These are phyloP conservation scores for Mycena rebaudengoi DNA, from an alignment of 768 basidiomycete genomes.

Conservation along the genomic window DNA sequence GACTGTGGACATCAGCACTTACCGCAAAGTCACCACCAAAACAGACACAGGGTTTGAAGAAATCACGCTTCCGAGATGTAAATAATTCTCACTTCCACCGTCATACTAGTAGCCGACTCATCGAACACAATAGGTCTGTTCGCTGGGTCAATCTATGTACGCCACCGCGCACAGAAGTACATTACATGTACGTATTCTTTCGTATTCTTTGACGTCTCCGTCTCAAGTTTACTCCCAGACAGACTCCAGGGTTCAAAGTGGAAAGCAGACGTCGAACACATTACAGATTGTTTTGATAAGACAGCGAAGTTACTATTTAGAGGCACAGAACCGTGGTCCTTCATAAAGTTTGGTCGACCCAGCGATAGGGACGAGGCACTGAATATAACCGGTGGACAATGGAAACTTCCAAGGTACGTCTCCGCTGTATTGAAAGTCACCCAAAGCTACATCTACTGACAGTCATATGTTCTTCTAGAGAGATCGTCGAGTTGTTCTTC, in stretches of 20 bases:
- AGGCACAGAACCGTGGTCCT: conserved; percentile 47
- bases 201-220: background rate
- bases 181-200: conserved; percentile 43
- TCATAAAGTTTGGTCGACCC: conserved; percentile 56
- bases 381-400: conserved; percentile 55
- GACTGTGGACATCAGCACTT: conserved; percentile 67
- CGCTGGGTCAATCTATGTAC: conserved; percentile 61
- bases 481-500: conserved; percentile 47
- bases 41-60: conserved; percentile 50
- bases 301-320: conserved; percentile 56
- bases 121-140: conserved; percentile 61
- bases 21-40: conserved; percentile 47
- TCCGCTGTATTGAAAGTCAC: background rate
- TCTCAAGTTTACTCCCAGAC: conserved; percentile 38
- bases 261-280: conserved; percentile 50
- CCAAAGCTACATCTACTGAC: too few relatives aligned
- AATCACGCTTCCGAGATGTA: conserved; percentile 56
- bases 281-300: conserved; percentile 54
- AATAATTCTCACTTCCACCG: conserved; percentile 2
- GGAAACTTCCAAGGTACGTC: conserved; percentile 49
- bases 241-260: conserved; percentile 51
- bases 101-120: conserved; percentile 1
- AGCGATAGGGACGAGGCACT: conserved; percentile 49
- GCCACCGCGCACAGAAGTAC: conserved; percentile 48
- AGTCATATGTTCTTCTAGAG: conserved; percentile 26